Percentiles rank a stretch among this genome's conserved stretches.
Evolutionary conservation across 768 basidiomycete genomes (phyloP).

Genomic region (Leccinum pellstonianum): DNA sequence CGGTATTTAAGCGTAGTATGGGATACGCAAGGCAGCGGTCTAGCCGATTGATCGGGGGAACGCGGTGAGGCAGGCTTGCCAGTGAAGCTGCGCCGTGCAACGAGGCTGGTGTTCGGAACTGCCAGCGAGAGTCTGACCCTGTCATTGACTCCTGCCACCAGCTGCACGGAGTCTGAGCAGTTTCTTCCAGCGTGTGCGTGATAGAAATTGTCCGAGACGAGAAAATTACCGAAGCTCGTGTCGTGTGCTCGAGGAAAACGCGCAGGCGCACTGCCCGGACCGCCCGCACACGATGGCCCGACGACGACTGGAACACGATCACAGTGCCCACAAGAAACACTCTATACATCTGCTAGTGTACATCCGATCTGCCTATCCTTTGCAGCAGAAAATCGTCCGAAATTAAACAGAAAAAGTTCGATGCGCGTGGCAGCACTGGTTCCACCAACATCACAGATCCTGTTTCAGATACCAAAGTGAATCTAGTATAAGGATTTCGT

Average conservation of each 20-base stretch:
- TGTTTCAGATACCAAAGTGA: neutral
- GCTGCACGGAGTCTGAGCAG: neutral
- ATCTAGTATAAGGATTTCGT: neutral
- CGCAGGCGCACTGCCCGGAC: neutral
- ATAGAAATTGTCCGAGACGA: neutral
- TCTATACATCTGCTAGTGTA: neutral
- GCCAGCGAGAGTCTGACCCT: neutral
- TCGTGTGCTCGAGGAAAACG: neutral
- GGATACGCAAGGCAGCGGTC: constrained; percentile 7
- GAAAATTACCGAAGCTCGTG: neutral
- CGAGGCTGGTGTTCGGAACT: constrained; percentile 18
- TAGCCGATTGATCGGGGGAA: constrained; percentile 13
- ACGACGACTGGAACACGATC: no score
- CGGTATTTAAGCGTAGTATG: constrained; percentile 31
- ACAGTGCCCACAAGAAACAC: neutral
- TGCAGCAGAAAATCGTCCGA: neutral
- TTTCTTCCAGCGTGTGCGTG: neutral
- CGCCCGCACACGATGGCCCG: neutral
- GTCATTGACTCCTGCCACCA: neutral
- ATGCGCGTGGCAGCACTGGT: neutral
- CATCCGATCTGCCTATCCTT: neutral
- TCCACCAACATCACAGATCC: neutral
- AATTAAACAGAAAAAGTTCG: neutral
- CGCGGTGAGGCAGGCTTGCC: neutral
- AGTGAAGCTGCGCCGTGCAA: constrained; percentile 22